phyloP scores from a whole-genome alignment of 257 asterid genomes.

The Scutellaria barbata region DNA sequence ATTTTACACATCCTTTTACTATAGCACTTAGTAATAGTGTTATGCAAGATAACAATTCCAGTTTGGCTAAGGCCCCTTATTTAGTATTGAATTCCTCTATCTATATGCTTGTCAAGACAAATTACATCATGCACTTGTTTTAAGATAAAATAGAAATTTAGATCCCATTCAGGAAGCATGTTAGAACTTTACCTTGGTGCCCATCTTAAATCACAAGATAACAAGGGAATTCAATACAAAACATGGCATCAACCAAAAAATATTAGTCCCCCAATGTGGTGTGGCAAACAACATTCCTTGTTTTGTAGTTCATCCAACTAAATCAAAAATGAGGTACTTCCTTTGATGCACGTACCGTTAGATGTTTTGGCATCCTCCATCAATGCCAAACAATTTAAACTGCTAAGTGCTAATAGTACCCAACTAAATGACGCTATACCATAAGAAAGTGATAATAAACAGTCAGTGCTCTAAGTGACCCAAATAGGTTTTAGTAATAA shows the following conservation, averaged over 20 bases:
- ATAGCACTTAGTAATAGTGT: background rate
- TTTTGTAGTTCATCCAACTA: conserved; percentile 8
- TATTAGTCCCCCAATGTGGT: background rate
- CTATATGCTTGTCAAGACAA: too few relatives aligned
- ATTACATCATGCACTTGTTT: background rate
- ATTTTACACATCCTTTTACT: background rate
- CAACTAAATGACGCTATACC: background rate
- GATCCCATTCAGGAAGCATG: background rate
- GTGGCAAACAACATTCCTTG: background rate
- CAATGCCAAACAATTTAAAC: conserved; percentile 6
- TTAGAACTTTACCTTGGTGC: background rate
- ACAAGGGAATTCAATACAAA: background rate
- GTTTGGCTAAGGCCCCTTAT: background rate
- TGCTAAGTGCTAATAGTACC: background rate
- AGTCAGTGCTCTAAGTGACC: background rate
- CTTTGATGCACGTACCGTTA: background rate
- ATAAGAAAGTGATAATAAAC: conserved; percentile 2
- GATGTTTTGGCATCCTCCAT: conserved; percentile 17
- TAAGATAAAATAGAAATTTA: background rate
- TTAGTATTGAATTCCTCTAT: background rate
- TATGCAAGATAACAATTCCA: background rate
- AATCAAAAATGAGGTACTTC: conserved; percentile 26
- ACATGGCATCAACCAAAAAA: background rate
- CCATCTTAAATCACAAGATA: background rate
- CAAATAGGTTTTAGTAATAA: background rate